Evolutionary conservation across 768 basidiomycete species (phyloP).

Genomic region (Boletus speciosus): DNA sequence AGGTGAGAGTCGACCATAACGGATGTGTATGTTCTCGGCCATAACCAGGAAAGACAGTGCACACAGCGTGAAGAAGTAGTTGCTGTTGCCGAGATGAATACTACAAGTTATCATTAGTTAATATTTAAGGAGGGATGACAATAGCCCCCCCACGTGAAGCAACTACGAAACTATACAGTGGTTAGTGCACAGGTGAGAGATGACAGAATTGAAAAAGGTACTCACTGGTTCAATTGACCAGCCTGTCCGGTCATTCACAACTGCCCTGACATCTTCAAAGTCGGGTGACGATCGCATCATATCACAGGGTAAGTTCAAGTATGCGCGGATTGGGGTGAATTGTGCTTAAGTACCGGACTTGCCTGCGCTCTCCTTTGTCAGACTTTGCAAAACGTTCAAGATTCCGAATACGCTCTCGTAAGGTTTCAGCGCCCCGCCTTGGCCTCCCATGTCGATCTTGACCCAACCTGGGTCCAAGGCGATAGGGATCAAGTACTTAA

Average conservation of each 20-base stretch:
- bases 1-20: conserved; percentile 23
- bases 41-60: conserved; percentile 14
- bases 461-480: too few relatives aligned
- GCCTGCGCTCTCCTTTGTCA: not conserved
- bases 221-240: conserved; percentile 25
- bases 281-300: conserved; percentile 16
- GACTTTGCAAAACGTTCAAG: conserved; percentile 3
- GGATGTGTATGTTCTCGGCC: conserved; percentile 18
- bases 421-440: conserved; percentile 18
- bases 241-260: conserved; percentile 13
- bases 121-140: not conserved
- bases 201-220: not conserved
- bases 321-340: not conserved
- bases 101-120: conserved; percentile 10
- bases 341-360: too few relatives aligned
- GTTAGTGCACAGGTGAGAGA: not conserved
- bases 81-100: conserved; percentile 13
- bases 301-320: conserved; percentile 13
- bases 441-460: too few relatives aligned
- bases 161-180: conserved; percentile 4
- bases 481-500: too few relatives aligned
- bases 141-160: conserved; percentile 4
- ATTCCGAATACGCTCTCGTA: conserved; percentile 28
- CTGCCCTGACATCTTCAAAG: conserved; percentile 20
- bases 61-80: conserved; percentile 10